Base-by-base conservation (phyloP, 169 alveolate genomes). In the Eimeria praecox region DNA sequence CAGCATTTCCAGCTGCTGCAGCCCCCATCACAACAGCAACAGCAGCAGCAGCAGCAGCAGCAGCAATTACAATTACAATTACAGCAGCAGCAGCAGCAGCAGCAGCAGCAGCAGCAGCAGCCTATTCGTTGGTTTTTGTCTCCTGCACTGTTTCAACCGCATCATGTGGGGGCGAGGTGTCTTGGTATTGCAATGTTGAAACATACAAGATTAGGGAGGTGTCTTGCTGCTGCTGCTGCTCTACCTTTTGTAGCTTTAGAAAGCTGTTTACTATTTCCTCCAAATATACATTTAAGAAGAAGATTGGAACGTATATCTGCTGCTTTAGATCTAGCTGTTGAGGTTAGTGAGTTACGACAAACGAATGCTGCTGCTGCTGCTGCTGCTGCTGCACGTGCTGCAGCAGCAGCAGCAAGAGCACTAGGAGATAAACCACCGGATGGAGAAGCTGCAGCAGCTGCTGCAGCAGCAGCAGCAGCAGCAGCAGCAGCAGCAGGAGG, bases 401-500 rank as follows among this genome's bases (percentile, higher is more conserved):
- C 92, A 86, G 92, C 92, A 59, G 92, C 92, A 62, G 92, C 92
- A 5, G 9, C 92, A 5, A 10, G 82, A 22, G 92, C 92, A 18
- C 59, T 86, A 30, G 92, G 92, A 12, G 90, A 82, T 69, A 82
- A 44, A 62, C 90, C 90, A 3, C 90, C 90, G 0, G 90, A 82
- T 27, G 90, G 90, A 16, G 90, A 82, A 49, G 90, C 90, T 8
- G 87, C 87, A 9, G 92, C 80, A 24, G 92, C 92, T 18, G 92
- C 92, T 6, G 95, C 95, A 30, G 83, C 90, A 27, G 87, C 87
- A 9, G 92, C 80, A 24, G 92, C 92, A 30, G 92, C 92, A 22
- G 95, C 95, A 30, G 83, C 92, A 2, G 95, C 95, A 12, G 95
- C 83, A 33, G 95, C 91, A 40, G 95, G 91, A 30, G 95, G 95